Conservation (phyloP, 352 stramenopile genomes). For the Pythium myriotylum region DNA sequence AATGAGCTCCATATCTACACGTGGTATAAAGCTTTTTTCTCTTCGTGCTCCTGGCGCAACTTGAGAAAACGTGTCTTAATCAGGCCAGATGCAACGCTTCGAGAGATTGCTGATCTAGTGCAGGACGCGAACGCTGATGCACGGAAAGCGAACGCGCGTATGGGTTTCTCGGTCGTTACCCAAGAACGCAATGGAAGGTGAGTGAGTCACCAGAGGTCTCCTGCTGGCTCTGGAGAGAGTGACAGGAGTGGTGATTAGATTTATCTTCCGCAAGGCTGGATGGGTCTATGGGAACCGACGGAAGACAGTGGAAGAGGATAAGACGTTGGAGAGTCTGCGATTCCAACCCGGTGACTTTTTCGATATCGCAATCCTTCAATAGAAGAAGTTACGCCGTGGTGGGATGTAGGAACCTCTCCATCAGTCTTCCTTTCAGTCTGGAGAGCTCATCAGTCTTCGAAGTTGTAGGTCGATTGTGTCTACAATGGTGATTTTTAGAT, state of each 20-base stretch:
- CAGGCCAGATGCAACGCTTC: conserved; percentile 71
- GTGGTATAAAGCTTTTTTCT: conserved; percentile 35
- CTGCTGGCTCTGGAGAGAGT: too few species aligned
- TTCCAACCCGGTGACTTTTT: conserved; percentile 70
- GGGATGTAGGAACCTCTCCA: too few species aligned
- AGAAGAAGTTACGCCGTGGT: neutral
- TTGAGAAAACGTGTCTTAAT: neutral
- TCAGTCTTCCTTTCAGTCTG: too few species aligned
- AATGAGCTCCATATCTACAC: conserved; percentile 80
- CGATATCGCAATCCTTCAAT: conserved; percentile 46
- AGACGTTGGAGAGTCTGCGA: conserved; percentile 61
- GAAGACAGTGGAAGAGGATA: conserved; percentile 57
- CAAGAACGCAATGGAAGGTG: conserved; percentile 56
- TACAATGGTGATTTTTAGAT: conserved; percentile 12
- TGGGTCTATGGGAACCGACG: conserved; percentile 58
- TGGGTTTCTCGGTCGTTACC: conserved; percentile 66
- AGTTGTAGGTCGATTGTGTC: neutral
- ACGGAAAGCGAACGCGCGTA: conserved; percentile 49
- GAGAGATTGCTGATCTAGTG: conserved; percentile 71
- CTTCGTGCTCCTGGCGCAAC: too few species aligned
- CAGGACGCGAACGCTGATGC: conserved; percentile 64
- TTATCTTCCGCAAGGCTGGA: conserved; percentile 61
- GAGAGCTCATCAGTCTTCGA: too few species aligned
- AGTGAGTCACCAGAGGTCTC: neutral
- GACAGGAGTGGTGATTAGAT: conserved; percentile 26